phyloP scores from a whole-genome alignment of 306 rosid genomes.

The Quercus cerris region DNA sequence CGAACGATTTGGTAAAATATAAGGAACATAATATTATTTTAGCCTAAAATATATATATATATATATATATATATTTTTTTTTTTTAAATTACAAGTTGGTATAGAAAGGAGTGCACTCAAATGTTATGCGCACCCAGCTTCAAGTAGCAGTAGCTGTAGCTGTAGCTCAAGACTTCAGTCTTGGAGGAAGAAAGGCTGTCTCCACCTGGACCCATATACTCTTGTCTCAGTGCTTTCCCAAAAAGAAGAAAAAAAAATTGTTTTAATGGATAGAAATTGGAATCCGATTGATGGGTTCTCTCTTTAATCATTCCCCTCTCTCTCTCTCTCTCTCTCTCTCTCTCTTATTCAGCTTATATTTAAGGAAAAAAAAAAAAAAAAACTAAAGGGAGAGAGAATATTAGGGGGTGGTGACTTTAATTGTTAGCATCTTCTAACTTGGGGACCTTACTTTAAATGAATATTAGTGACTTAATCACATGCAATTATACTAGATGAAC shows the following conservation, averaged over 20 bases:
- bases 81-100: neutral
- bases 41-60: neutral
- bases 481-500: conserved; percentile 20
- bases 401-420: conserved; percentile 1
- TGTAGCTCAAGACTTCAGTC: conserved; percentile 20
- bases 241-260: conserved; percentile 34
- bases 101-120: conserved; percentile 18
- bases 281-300: conserved; percentile 74
- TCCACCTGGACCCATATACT: conserved; percentile 52
- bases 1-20: too few relatives aligned
- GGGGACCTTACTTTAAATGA: conserved; percentile 22
- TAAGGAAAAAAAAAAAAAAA: conserved; percentile 6
- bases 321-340: neutral
- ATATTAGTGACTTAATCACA: conserved; percentile 11
- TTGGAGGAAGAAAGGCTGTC: conserved; percentile 43
- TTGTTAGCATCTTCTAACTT: conserved; percentile 24
- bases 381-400: neutral
- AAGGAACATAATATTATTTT: too few relatives aligned
- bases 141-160: conserved; percentile 23
- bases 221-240: conserved; percentile 62
- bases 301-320: conserved; percentile 61
- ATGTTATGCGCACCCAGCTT: conserved; percentile 50
- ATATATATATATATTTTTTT: neutral
- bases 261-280: conserved; percentile 68
- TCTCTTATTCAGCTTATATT: conserved; percentile 26